A percentile compares a stretch with the other conserved stretches of the same genome.
Evolutionary conservation across 805 yeast genomes (phyloP).

Genomic region (Zygoascus bituminiphila): DNA sequence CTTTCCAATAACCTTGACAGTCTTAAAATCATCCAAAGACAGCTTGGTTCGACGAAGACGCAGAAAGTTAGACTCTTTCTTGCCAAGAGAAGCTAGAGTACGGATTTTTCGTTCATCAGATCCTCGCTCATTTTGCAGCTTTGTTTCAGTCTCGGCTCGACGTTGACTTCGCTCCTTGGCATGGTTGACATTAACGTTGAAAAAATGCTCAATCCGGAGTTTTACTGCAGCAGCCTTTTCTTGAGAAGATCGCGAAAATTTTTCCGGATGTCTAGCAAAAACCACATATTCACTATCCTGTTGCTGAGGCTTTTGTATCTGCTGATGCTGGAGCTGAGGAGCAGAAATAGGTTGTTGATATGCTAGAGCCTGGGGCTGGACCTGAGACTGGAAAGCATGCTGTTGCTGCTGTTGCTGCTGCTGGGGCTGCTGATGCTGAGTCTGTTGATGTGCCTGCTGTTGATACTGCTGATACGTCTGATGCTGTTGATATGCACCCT

Average conservation of each 20-base stretch:
- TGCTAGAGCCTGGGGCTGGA: constrained; percentile 1
- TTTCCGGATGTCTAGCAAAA: constrained; percentile 77
- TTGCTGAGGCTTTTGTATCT: constrained; percentile 8
- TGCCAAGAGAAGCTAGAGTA: constrained; percentile 74
- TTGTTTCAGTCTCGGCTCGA: constrained; percentile 74
- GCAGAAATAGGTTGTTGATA: constrained; percentile 27
- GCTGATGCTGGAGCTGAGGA: constrained; percentile 14
- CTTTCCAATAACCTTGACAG: constrained; percentile 88
- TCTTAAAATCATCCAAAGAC: constrained; percentile 72
- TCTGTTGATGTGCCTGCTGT: constrained; percentile 28
- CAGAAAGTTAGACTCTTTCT: constrained; percentile 79
- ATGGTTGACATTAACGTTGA: constrained; percentile 76
- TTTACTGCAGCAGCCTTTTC: constrained; percentile 81
- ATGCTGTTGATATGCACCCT: neutral
- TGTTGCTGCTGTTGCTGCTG: constrained; percentile 3
- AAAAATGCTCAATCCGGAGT: constrained; percentile 72
- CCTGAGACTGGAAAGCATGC: neutral
- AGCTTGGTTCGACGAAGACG: constrained; percentile 78
- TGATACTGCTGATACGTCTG: constrained; percentile 1
- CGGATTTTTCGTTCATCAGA: constrained; percentile 82
- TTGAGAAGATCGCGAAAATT: constrained; percentile 62
- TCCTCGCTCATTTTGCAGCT: constrained; percentile 57
- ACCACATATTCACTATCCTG: constrained; percentile 43
- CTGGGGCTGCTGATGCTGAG: neutral
- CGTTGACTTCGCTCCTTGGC: constrained; percentile 96